These are phyloP conservation scores for Cladosporium sp. DNA, from an alignment of 2,329 filamentous ascomycete species.

Conservation along the genomic window DNA sequence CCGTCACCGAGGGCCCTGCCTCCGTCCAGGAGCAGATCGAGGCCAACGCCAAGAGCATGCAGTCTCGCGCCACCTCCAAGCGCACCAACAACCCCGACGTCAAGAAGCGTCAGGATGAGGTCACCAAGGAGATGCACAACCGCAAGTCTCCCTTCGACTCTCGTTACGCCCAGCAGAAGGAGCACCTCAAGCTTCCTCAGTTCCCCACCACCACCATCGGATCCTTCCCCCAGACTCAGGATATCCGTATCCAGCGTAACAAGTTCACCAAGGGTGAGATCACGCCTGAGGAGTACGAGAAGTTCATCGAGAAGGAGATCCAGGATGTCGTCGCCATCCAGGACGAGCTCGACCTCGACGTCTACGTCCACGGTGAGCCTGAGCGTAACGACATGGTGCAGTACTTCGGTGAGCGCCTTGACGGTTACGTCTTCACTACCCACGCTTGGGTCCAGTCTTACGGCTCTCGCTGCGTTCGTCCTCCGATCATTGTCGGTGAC, in stretches of 20 bases:
- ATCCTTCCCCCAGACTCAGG: constrained; percentile 98
- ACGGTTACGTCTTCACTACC: constrained; percentile 98
- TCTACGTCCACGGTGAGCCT: constrained; percentile 97
- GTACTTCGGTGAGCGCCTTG: constrained; percentile 97
- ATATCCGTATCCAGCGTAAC: constrained; percentile 94
- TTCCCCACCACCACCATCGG: constrained; percentile 99
- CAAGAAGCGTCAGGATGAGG: constrained; percentile 90
- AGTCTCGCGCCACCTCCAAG: constrained; percentile 84
- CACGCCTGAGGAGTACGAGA: constrained; percentile 85
- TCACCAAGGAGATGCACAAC: constrained; percentile 81
- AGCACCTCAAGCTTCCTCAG: constrained; percentile 85
- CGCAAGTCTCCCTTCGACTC: constrained; percentile 83
- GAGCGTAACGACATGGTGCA: constrained; percentile 99
- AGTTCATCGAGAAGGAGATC: constrained; percentile 99
- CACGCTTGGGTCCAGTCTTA: constrained; percentile 99
- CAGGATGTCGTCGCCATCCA: constrained; percentile 92
- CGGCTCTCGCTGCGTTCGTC: constrained; percentile 95
- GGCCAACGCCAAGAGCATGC: constrained; percentile 92
- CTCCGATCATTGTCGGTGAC: constrained; percentile 97
- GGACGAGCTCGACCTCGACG: constrained; percentile 95
- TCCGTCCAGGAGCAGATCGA: constrained; percentile 84
- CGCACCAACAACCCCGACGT: constrained; percentile 96
- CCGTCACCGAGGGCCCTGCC: constrained; percentile 86
- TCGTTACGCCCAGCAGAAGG: constrained; percentile 84
- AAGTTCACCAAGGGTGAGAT: constrained; percentile 99